Evolutionary conservation across 2,329 filamentous ascomycete species (phyloP).

Genomic region (Cercospora sp.): DNA sequence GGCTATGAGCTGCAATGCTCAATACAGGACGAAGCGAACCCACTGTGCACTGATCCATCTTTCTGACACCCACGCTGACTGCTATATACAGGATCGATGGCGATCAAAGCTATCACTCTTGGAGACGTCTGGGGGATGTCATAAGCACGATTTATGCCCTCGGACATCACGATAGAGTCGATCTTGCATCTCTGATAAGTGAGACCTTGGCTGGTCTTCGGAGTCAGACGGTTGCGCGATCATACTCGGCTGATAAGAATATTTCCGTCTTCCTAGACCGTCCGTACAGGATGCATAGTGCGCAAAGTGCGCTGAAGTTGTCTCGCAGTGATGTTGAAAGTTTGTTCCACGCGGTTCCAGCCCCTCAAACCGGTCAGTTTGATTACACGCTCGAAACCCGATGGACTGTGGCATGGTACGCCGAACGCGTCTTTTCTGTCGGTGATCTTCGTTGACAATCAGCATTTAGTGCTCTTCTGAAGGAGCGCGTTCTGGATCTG

Average conservation of each 20-base stretch:
- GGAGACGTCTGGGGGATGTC: constrained; percentile 51
- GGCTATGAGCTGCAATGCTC: neutral
- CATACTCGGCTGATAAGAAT: constrained; percentile 51
- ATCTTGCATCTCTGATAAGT: constrained; percentile 36
- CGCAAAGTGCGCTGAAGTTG: constrained; percentile 12
- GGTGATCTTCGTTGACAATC: neutral
- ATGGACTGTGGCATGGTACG: constrained; percentile 36
- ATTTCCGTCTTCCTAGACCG: constrained; percentile 54
- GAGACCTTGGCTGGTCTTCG: constrained; percentile 47
- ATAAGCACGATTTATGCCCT: constrained; percentile 50
- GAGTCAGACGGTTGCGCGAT: constrained; percentile 44
- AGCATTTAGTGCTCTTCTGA: constrained; percentile 29
- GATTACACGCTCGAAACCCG: constrained; percentile 33
- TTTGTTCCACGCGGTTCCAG: neutral
- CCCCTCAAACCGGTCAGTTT: constrained; percentile 24
- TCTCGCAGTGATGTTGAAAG: neutral
- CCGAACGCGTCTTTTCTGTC: no score
- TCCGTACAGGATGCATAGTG: constrained; percentile 48
- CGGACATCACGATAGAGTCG: constrained; percentile 49
- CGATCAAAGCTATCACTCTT: constrained; percentile 47
- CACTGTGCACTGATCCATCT: neutral
- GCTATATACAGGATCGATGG: constrained; percentile 13
- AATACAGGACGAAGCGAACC: neutral
- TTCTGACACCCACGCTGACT: neutral
- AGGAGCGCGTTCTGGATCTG: constrained; percentile 40